phyloP scores from a whole-genome alignment of 768 basidiomycete species.

The Brasilioporus rufonigricans region DNA sequence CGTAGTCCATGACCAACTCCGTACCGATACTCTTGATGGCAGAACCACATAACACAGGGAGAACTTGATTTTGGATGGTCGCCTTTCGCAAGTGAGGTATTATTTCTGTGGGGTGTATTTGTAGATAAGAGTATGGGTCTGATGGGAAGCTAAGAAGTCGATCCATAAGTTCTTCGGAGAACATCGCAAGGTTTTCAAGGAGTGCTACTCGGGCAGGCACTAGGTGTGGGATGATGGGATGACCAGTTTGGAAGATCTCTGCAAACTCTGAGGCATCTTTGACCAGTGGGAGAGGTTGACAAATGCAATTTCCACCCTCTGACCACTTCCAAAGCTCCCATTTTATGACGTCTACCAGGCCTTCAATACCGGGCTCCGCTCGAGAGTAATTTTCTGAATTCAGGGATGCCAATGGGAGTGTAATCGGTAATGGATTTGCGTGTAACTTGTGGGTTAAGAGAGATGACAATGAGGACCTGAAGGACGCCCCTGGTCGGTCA shows the following conservation, averaged over 20 bases:
- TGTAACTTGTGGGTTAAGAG: slow-evolving; percentile 74
- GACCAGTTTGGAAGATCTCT: slow-evolving; percentile 49
- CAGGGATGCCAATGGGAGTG: slow-evolving; percentile 79
- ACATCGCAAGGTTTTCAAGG: slow-evolving; percentile 77
- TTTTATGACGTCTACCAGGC: slow-evolving; percentile 77
- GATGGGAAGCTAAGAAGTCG: slow-evolving; percentile 55
- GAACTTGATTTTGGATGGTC: slow-evolving; percentile 59
- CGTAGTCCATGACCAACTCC: slow-evolving; percentile 76
- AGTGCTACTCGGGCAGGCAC: slow-evolving; percentile 65
- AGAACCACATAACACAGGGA: slow-evolving; percentile 83
- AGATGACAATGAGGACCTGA: slow-evolving; percentile 68
- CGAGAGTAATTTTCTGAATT: slow-evolving; percentile 58
- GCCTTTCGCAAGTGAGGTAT: slow-evolving; percentile 65
- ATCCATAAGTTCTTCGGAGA: slow-evolving; percentile 80
- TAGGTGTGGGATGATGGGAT: slow-evolving; percentile 70
- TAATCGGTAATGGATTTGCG: slow-evolving; percentile 64
- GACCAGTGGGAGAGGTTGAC: slow-evolving; percentile 50
- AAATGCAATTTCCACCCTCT: slow-evolving; percentile 42
- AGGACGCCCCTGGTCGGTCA: slow-evolving; percentile 83
- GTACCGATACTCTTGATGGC: slow-evolving; percentile 82
- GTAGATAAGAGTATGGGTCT: slow-evolving; percentile 62
- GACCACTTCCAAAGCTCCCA: slow-evolving; percentile 85
- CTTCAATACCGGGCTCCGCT: slow-evolving; percentile 83
- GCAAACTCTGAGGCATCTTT: slow-evolving; percentile 41
- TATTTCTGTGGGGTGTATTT: slow-evolving; percentile 50